phyloP scores from a whole-genome alignment of 345 rosid species.

The Euphorbia peplus region DNA sequence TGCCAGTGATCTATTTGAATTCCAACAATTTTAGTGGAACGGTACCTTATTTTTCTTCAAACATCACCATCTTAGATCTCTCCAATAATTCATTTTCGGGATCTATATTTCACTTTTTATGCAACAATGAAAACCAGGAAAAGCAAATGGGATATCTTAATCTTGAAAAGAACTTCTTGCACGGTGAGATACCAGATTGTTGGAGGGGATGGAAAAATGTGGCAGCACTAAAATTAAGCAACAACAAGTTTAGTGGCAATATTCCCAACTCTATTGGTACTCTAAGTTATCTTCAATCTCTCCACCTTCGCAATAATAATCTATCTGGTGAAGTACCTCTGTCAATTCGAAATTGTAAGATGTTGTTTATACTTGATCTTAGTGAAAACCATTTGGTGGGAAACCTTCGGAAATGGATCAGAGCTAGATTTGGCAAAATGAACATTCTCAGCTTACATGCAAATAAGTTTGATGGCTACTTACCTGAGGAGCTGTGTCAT shows the following conservation, averaged over 20 bases:
- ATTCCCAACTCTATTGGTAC: slow-evolving; percentile 5
- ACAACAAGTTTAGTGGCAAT: neutral
- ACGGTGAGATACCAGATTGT: slow-evolving; percentile 7
- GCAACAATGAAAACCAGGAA: neutral
- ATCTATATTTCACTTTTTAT: neutral
- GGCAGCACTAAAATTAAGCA: neutral
- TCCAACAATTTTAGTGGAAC: neutral
- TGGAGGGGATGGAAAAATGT: neutral
- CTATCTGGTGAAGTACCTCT: slow-evolving; percentile 6
- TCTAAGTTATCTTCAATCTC: neutral
- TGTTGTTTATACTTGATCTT: neutral
- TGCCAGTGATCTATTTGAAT: too few species aligned
- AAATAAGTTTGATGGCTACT: slow-evolving; percentile 2
- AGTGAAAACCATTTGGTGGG: slow-evolving; percentile 10
- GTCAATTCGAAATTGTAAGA: neutral
- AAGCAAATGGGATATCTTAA: neutral
- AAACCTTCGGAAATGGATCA: slow-evolving; percentile 8
- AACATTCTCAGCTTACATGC: neutral
- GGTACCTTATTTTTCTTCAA: neutral
- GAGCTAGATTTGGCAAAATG: neutral
- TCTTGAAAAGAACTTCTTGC: neutral
- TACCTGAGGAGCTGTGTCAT: neutral
- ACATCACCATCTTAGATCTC: neutral
- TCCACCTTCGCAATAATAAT: slow-evolving; percentile 1
- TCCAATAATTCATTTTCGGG: neutral